A percentile compares a stretch with the other conserved stretches of the same genome.
These are phyloP conservation scores for Eucalyptus dawsonii DNA, from an alignment of 345 rosid species.

Conservation along the genomic window DNA sequence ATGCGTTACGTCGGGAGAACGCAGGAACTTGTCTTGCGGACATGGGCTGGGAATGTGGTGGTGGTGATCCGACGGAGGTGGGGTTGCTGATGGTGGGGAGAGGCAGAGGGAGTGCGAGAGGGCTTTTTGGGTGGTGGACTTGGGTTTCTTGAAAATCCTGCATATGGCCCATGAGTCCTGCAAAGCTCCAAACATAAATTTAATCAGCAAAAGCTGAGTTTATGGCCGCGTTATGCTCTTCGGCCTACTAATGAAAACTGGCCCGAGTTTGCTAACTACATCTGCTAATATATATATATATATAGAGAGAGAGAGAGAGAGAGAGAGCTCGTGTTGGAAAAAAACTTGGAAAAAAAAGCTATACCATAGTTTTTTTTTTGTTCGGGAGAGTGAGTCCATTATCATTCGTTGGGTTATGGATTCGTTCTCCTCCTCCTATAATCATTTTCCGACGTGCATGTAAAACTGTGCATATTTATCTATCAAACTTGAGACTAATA, in stretches of 20 bases:
- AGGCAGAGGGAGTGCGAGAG: constrained; percentile 58
- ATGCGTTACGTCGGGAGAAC: neutral
- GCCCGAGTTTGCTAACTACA: neutral
- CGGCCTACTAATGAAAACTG: neutral
- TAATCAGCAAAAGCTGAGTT: neutral
- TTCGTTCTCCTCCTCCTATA: neutral
- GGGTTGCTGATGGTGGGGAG: constrained; percentile 21
- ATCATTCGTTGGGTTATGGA: neutral
- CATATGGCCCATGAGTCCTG: constrained; percentile 97
- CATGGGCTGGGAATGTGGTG: neutral
- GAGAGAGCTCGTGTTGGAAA: neutral
- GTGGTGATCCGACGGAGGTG: neutral
- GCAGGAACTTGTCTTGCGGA: neutral
- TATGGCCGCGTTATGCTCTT: neutral
- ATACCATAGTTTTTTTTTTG: neutral
- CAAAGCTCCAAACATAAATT: neutral
- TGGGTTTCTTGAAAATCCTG: constrained; percentile 84
- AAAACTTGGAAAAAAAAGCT: no score
- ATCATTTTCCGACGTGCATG: neutral
- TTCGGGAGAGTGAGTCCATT: neutral
- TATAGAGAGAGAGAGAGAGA: no score
- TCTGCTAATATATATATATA: neutral
- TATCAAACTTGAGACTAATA: neutral
- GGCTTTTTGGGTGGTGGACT: constrained; percentile 58
- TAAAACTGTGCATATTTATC: neutral